Percentiles rank a stretch among this genome's conserved stretches.
Evolutionary conservation across 129 eudicot species (phyloP).

Genomic region (Calendula officinalis): DNA sequence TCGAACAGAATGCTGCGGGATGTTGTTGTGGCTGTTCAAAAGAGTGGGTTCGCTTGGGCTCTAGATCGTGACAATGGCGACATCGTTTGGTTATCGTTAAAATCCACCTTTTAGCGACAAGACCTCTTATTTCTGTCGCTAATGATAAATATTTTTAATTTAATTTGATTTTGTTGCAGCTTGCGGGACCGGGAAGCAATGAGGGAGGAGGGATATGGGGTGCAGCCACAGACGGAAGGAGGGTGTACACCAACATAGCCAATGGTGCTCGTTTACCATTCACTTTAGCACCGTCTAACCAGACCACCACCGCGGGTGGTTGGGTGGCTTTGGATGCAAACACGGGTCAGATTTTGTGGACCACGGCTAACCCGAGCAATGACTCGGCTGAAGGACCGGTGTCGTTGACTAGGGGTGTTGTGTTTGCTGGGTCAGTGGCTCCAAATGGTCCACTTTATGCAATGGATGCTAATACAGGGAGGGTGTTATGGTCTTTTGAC

Average conservation of each 20-base stretch:
- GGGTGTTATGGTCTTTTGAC: slow-evolving; percentile 51
- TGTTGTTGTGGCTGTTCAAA: slow-evolving; percentile 56
- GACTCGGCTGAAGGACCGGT: slow-evolving; percentile 44
- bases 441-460: slow-evolving; percentile 58
- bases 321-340: slow-evolving; percentile 74
- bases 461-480: slow-evolving; percentile 50
- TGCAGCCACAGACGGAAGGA: slow-evolving; percentile 56
- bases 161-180: slow-evolving; percentile 10
- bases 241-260: slow-evolving; percentile 62
- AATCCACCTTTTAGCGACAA: not conserved
- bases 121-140: not conserved
- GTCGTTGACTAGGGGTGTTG: slow-evolving; percentile 48
- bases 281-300: slow-evolving; percentile 50
- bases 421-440: slow-evolving; percentile 67
- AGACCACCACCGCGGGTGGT: slow-evolving; percentile 55
- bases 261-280: slow-evolving; percentile 29
- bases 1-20: slow-evolving; percentile 35
- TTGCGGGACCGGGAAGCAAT: slow-evolving; percentile 67
- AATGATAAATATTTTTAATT: not conserved
- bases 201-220: slow-evolving; percentile 74
- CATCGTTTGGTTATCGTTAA: slow-evolving; percentile 39
- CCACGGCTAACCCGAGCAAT: slow-evolving; percentile 52
- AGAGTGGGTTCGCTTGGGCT: slow-evolving; percentile 72
- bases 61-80: slow-evolving; percentile 50
- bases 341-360: slow-evolving; percentile 56